phyloP scores from a whole-genome alignment of 1,284 basidiomycete species.

The Melampsora larici-populina region DNA sequence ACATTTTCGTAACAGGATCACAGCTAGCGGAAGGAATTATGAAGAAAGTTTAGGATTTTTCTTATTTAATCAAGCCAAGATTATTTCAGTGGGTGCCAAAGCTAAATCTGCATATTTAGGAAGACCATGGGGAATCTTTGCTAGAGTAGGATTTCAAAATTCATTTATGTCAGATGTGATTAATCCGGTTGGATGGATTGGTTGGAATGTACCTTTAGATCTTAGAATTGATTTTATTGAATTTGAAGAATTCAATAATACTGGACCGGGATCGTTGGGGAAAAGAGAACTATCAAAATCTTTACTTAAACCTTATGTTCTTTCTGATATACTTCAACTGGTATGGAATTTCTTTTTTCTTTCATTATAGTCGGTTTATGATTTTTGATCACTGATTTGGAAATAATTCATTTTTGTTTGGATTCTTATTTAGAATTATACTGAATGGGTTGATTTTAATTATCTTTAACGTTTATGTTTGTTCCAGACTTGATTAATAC shows the following conservation, averaged over 20 bases:
- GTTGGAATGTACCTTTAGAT: constrained; percentile 17
- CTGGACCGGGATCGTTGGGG: no score
- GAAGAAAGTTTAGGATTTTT: constrained; percentile 7
- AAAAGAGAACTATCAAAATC: no score
- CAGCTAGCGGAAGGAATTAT: constrained; percentile 17
- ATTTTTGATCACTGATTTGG: no score
- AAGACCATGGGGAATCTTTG: constrained; percentile 21
- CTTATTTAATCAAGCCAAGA: constrained; percentile 24
- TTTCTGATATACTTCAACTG: no score
- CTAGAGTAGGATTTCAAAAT: constrained; percentile 27
- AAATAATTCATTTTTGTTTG: no score
- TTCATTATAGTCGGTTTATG: no score
- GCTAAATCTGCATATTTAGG: constrained; percentile 26
- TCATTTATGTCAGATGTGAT: constrained; percentile 27
- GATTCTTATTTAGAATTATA: no score
- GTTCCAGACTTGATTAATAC: no score
- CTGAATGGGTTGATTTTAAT: no score
- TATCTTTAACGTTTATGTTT: no score
- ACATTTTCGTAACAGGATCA: constrained; percentile 6
- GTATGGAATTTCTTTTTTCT: no score
- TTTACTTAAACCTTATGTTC: no score
- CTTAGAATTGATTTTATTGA: constrained; percentile 1
- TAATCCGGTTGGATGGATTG: constrained; percentile 30
- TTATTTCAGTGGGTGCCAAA: constrained; percentile 17
- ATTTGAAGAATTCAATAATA: constrained; percentile 30